Base-by-base conservation (phyloP, 805 yeast genomes). In the Ogataea methylovora region DNA sequence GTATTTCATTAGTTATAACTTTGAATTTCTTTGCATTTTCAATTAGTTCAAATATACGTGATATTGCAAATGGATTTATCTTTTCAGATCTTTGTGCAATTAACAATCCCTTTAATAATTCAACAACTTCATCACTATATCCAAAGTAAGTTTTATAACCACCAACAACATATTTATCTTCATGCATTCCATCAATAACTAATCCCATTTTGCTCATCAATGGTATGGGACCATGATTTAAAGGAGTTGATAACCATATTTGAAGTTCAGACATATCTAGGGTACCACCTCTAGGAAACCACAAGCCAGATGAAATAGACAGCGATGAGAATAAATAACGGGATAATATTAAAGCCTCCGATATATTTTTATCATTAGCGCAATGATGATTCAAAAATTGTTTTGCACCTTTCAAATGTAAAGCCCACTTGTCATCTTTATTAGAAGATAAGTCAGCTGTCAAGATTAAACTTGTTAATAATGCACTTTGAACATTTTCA, bases 381-480 rank as follows among this genome's bases (percentile, higher is more conserved):
- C 58, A 51, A 42, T 69, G 67, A 41, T 69, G 73, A 29, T 69
- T 48, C 16, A 76, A 55, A 9, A 78, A 55, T 35, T 76, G 80
- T 44, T 75, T 77, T 1, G 84, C 84, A 5, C 84, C 84, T 38
- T 69, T 52, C 11, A 77, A 53, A 53, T 78, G 84, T 3, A 79
- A 67, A 30, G 77, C 55, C 85, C 84, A 78, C 35, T 68, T 66
- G 32, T 69, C 67, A 38, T 67, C 71, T 4, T 63, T 56, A 18
- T 69, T 69, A 2, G 76, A 62, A 0, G 82, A 76, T 41, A 73
- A 71, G 21, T 76, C 77, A 5, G 76, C 61, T 0, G 86, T 79
- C 18, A 81, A 57, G 15, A 81, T 54, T 13, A 81, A 58, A 2
- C 80, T 81, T 0, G 88, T 80, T 14, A 81, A 52, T 10, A 80